Base-by-base conservation (phyloP, 371 early-diverging fungal genomes). In the Mucor mucedo region DNA sequence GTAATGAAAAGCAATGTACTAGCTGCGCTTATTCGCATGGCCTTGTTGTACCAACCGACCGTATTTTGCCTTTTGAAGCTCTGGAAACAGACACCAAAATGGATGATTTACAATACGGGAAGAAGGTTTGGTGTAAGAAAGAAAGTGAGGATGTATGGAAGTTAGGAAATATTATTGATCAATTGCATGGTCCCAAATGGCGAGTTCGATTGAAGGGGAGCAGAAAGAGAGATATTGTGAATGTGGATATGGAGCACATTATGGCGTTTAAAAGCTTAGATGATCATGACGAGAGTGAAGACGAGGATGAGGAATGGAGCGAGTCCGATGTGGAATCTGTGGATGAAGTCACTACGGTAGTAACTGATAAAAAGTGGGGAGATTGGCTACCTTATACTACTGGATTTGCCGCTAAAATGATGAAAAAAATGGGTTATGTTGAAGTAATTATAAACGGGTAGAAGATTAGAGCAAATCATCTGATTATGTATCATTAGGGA, bases 391-490 rank as follows among this genome's bases (percentile, higher is more conserved):
- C 50, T 5, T 71, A 76, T 60, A 66, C 76, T 1, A 76, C 67
- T n/a, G 76, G 72, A 41, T 76, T 76, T 68, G 76, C 62, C 1
- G 39, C 76, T 10, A 72, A 64, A 52, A 76, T 76, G 72, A 70
- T 76, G 70, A 60, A 66, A 21, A 76, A 76, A 35, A 76, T 76
- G 76, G 76, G 76, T 29, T 76, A 76, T 47, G 57, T 70, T 32
- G 35, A 60, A 27, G 74, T 74, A 70, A 60, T 9, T 48, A 9
- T 7, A 48, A 6, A 9, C 4, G n/a, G 4, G 13, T 42, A 14
- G 16, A 4, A 41, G 14, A 41, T n/a, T 41, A 13, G 14, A 28
- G 28, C 13, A 33, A n/a, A n/a, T 40, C 10, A 14, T 33, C 16
- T 33, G 13, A 32, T 5, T 64, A 9, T 52, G 40, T 50, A 39